Evolutionary conservation across 345 rosid genomes (phyloP), one percentile per base, ranked within the genome.

Genomic region (Nasturtium officinale): DNA sequence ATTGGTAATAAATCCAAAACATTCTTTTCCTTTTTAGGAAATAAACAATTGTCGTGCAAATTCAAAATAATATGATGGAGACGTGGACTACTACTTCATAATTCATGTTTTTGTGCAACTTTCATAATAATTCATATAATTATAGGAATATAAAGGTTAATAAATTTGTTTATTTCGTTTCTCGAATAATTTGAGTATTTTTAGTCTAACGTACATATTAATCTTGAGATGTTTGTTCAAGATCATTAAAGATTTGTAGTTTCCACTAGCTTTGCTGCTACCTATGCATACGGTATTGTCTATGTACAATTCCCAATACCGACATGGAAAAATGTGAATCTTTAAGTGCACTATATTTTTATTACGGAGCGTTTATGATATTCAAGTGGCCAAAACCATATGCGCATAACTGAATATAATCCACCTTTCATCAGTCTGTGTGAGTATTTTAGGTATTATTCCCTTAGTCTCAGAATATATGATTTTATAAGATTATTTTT

Each of bases 21-120:
- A 50, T 48, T 38, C 0, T 1, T 1, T 67, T 60, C 68, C 74
- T n/a, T 51, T 75, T 67, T 15, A 10, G 73, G 73, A 20, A 67
- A 51, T 48, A 51, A 47, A 58, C 71, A 32, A 45, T 23, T 57
- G 53, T 43, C 69, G 26, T 43, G 46, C 33, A 18, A 38, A 61
- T 10, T 61, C 17, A 28, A 17, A 62, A 52, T 61, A 26, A 62
- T 38, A 53, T 48, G 45, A n/a, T 33, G 56, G 13, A 23, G 30
- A 25, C 47, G 25, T 69, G 46, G 64, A 57, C 65, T 9, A 45
- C 59, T 56, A 35, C 42, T 59, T 59, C 50, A 8, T 46, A 55
- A 9, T 8, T 32, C 37, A 37, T 10, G n/a, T n/a, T n/a, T n/a
- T n/a, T n/a, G n/a, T n/a, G n/a, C 25, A 1, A 23, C 25, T 2